phyloP scores from a whole-genome alignment of 768 basidiomycete species.

The Termitomyces sp. region DNA sequence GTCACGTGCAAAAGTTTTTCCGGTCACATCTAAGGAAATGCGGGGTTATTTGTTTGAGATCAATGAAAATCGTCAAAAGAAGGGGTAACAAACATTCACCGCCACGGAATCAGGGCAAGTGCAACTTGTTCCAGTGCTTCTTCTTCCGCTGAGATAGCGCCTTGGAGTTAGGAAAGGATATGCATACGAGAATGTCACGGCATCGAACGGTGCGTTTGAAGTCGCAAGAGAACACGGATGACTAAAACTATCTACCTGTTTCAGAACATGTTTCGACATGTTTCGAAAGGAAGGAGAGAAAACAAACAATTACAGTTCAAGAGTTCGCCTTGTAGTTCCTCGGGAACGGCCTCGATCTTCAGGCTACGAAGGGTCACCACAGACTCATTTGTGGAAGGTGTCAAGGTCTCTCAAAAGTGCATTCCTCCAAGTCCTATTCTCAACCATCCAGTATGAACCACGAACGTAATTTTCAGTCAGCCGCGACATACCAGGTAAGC shows the following conservation, averaged over 20 bases:
- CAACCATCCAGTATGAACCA: not conserved
- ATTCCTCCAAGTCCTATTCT: constrained; percentile 66
- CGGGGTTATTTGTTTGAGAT: constrained; percentile 33
- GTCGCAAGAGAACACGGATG: constrained; percentile 78
- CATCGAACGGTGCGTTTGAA: constrained; percentile 78
- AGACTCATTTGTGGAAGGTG: constrained; percentile 58
- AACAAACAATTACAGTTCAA: constrained; percentile 43
- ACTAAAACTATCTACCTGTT: constrained; percentile 50
- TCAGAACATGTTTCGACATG: not conserved
- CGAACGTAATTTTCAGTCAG: not conserved
- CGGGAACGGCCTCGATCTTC: constrained; percentile 60
- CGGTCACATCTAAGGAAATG: constrained; percentile 70
- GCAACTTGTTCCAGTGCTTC: constrained; percentile 78
- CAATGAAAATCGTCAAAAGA: not conserved
- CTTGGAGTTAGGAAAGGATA: constrained; percentile 65
- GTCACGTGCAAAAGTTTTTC: constrained; percentile 64
- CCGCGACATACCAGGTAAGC: constrained; percentile 65
- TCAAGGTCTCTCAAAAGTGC: constrained; percentile 74
- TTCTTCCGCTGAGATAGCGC: constrained; percentile 60
- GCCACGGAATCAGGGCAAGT: constrained; percentile 64
- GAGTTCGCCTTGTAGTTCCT: constrained; percentile 67
- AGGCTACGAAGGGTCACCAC: constrained; percentile 78
- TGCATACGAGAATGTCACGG: constrained; percentile 78
- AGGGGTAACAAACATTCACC: constrained; percentile 57
- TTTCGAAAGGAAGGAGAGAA: no score